phyloP scores from a whole-genome alignment of 495 filamentous ascomycete species.

The Annulohypoxylon bovei region DNA sequence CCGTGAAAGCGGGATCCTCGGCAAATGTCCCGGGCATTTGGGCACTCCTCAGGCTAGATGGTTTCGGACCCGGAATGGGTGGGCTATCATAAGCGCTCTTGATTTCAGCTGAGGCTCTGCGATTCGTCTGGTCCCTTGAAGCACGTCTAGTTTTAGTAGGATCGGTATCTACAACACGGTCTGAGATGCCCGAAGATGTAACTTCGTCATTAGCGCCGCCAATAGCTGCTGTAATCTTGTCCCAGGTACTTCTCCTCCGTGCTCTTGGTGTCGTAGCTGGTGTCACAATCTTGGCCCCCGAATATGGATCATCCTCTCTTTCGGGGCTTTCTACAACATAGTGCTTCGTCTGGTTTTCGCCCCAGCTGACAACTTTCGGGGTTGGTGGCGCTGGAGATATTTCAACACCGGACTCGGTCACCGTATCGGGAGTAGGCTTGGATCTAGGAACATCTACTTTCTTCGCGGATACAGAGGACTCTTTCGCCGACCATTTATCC shows the following conservation, averaged over 20 bases:
- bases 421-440: conserved; percentile 13
- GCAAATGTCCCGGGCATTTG: conserved; percentile 62
- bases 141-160: conserved; percentile 22
- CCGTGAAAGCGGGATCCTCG: conserved; percentile 74
- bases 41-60: conserved; percentile 44
- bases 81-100: conserved; percentile 42
- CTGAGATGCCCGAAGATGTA: conserved; percentile 37
- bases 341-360: conserved; percentile 68
- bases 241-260: conserved; percentile 53
- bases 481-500: conserved; percentile 40
- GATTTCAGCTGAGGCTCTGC: conserved; percentile 27
- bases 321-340: conserved; percentile 68
- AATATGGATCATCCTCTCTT: conserved; percentile 43
- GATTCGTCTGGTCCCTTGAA: conserved; percentile 29
- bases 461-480: conserved; percentile 23
- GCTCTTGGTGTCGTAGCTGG: conserved; percentile 43
- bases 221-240: conserved; percentile 52
- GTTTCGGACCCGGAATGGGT: conserved; percentile 53
- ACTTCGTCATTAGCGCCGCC: conserved; percentile 46
- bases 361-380: conserved; percentile 67
- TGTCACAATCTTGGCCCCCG: conserved; percentile 36
- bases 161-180: conserved; percentile 23
- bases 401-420: conserved; percentile 32
- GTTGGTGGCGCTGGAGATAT: conserved; percentile 42
- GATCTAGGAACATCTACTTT: conserved; percentile 15